Conservation (phyloP, 2,329 filamentous ascomycete species). For the Phialemoniopsis sp. region DNA sequence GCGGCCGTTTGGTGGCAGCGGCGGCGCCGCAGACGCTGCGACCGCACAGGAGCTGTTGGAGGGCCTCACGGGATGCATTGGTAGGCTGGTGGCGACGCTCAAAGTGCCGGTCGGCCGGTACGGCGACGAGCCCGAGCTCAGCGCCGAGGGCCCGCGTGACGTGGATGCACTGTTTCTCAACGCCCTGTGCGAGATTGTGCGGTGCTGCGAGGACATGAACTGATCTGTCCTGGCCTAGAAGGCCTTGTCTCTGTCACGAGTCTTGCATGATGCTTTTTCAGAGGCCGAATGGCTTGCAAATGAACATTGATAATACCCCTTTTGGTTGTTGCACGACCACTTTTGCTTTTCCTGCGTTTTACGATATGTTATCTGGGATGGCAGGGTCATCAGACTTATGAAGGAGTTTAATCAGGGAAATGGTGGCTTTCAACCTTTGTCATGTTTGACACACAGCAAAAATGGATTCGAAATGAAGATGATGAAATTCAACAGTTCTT, state of each 20-base stretch:
- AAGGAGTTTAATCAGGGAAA: too few relatives aligned
- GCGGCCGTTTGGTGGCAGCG: slow-evolving; percentile 10
- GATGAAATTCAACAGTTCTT: too few relatives aligned
- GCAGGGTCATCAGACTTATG: too few relatives aligned
- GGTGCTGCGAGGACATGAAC: slow-evolving; percentile 28
- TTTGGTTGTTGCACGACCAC: background rate
- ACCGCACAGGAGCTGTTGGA: slow-evolving; percentile 37
- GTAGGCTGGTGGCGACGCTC: slow-evolving; percentile 45
- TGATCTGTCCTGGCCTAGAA: slow-evolving; percentile 2
- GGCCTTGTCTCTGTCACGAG: background rate
- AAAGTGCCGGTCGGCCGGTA: slow-evolving; percentile 14
- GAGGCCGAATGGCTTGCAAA: too few relatives aligned
- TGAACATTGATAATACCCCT: too few relatives aligned
- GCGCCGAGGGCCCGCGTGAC: slow-evolving; percentile 9
- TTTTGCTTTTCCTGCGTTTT: background rate
- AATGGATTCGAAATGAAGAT: too few relatives aligned
- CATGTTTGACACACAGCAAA: too few relatives aligned
- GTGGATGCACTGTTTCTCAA: slow-evolving; percentile 32
- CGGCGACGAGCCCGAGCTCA: slow-evolving; percentile 1
- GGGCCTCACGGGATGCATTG: slow-evolving; percentile 47
- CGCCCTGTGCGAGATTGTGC: slow-evolving; percentile 35
- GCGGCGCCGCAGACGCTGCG: slow-evolving; percentile 12
- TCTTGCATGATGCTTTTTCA: too few relatives aligned
- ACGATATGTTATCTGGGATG: too few relatives aligned
- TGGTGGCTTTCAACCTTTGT: too few relatives aligned